These are phyloP conservation scores for Geotrichum europaeum DNA, from an alignment of 1,139 yeast genomes.

Conservation along the genomic window DNA sequence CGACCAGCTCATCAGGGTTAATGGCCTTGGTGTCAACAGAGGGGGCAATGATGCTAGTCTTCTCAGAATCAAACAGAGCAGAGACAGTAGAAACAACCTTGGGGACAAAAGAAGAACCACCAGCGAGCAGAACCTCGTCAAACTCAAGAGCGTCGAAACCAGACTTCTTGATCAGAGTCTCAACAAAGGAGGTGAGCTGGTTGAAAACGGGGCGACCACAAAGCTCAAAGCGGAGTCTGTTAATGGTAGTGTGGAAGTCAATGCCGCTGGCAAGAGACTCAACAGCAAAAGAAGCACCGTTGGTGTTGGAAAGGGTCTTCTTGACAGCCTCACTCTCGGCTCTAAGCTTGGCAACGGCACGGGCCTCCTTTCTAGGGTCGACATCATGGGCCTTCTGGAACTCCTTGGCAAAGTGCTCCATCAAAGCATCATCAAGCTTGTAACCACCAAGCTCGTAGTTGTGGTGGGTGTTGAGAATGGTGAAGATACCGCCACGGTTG, in stretches of 20 bases:
- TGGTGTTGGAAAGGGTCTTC: slow-evolving; percentile 88
- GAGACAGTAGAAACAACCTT: slow-evolving; percentile 75
- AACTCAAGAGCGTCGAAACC: slow-evolving; percentile 78
- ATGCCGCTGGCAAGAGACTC: slow-evolving; percentile 92
- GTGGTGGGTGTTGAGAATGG: slow-evolving; percentile 82
- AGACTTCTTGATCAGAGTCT: slow-evolving; percentile 71
- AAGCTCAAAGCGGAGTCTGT: slow-evolving; percentile 90
- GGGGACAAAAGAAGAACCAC: slow-evolving; percentile 92
- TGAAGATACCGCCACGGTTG: slow-evolving; percentile 88
- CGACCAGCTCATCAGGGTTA: slow-evolving; percentile 82
- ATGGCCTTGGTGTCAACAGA: slow-evolving; percentile 67
- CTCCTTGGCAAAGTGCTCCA: slow-evolving; percentile 85
- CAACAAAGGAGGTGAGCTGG: slow-evolving; percentile 72
- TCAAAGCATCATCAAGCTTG: slow-evolving; percentile 69
- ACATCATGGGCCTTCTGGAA: slow-evolving; percentile 82
- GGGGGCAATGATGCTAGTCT: slow-evolving; percentile 74
- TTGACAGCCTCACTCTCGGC: slow-evolving; percentile 81
- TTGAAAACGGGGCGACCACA: slow-evolving; percentile 73
- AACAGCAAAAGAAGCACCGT: slow-evolving; percentile 83
- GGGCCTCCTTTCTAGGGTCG: slow-evolving; percentile 74
- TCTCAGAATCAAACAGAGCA: slow-evolving; percentile 67
- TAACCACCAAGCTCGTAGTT: slow-evolving; percentile 84
- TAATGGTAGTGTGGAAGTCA: slow-evolving; percentile 88
- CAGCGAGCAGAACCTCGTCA: slow-evolving; percentile 85
- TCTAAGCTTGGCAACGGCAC: slow-evolving; percentile 83